Evolutionary conservation across 805 yeast species (phyloP).

Genomic region (Starmerella vaccinii): DNA sequence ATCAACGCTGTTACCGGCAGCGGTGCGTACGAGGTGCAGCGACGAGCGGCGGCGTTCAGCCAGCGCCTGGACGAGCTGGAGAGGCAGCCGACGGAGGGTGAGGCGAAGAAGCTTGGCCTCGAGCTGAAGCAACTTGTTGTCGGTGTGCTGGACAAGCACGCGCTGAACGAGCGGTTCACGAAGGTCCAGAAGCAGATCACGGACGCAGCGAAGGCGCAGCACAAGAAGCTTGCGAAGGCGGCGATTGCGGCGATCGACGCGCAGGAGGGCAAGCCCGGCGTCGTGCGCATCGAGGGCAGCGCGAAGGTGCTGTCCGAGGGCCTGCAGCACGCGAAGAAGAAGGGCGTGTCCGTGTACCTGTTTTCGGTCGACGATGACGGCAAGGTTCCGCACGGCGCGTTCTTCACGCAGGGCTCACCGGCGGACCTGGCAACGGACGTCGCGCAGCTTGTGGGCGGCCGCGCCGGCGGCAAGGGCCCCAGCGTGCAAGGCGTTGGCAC

Average conservation of each 20-base stretch:
- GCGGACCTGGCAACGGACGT: slow-evolving; percentile 65
- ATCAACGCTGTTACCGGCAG: slow-evolving; percentile 93
- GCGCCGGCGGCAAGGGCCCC: slow-evolving; percentile 97
- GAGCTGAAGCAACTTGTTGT: slow-evolving; percentile 71
- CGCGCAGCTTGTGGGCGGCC: slow-evolving; percentile 75
- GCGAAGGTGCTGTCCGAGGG: slow-evolving; percentile 95
- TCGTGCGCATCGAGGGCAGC: slow-evolving; percentile 57
- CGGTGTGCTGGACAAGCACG: slow-evolving; percentile 69
- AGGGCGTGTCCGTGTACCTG: slow-evolving; percentile 25
- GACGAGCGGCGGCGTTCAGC: slow-evolving; percentile 64
- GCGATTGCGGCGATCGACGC: slow-evolving; percentile 68
- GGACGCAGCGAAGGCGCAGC: slow-evolving; percentile 78
- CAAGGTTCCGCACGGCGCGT: slow-evolving; percentile 94
- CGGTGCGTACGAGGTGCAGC: slow-evolving; percentile 83
- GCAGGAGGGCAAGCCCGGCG: slow-evolving; percentile 42
- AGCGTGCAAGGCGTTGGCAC: slow-evolving; percentile 96
- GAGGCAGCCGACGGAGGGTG: slow-evolving; percentile 61
- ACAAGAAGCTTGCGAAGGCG: slow-evolving; percentile 77
- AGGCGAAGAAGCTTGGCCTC: slow-evolving; percentile 74
- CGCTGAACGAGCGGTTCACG: slow-evolving; percentile 61
- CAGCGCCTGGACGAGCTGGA: slow-evolving; percentile 49
- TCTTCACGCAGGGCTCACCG: slow-evolving; percentile 68
- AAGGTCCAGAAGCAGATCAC: slow-evolving; percentile 76
- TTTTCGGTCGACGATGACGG: slow-evolving; percentile 43
- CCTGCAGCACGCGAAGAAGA: slow-evolving; percentile 49